A percentile compares a stretch with the other conserved stretches of the same genome.
These are phyloP conservation scores for Fagopyrum tataricum DNA, from an alignment of 148 eudicot genomes.

Conservation along the genomic window DNA sequence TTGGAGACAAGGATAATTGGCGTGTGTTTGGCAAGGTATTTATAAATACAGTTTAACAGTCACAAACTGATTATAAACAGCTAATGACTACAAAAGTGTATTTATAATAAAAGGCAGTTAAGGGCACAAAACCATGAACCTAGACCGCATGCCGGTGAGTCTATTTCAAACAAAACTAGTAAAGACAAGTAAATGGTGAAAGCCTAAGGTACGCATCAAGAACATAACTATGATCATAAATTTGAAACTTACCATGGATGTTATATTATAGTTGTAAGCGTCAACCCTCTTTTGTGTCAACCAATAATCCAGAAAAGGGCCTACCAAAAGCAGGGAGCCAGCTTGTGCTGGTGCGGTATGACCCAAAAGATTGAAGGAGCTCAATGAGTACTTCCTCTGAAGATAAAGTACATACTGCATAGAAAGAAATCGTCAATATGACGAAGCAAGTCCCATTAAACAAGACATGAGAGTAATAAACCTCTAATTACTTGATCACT, in stretches of 20 bases:
- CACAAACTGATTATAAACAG: no score
- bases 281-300: slow-evolving; percentile 16
- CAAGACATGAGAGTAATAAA: background rate
- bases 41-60: background rate
- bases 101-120: no score
- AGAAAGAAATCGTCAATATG: background rate
- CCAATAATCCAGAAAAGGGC: slow-evolving; percentile 17
- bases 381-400: slow-evolving; percentile 13
- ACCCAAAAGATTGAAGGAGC: slow-evolving; percentile 15
- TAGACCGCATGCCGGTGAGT: background rate
- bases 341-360: slow-evolving; percentile 17
- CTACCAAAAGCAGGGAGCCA: slow-evolving; percentile 13
- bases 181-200: background rate
- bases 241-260: slow-evolving; percentile 11
- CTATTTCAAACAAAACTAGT: background rate
- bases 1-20: background rate
- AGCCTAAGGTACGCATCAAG: background rate
- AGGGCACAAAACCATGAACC: background rate
- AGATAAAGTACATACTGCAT: slow-evolving; percentile 16
- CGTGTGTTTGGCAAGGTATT: background rate
- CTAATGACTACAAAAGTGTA: no score
- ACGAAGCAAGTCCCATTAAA: background rate
- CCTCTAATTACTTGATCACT: background rate
- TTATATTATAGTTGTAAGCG: slow-evolving; percentile 3
- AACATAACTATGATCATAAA: background rate